phyloP scores from a whole-genome alignment of 495 filamentous ascomycete species.

The Lindgomyces ingoldianus region DNA sequence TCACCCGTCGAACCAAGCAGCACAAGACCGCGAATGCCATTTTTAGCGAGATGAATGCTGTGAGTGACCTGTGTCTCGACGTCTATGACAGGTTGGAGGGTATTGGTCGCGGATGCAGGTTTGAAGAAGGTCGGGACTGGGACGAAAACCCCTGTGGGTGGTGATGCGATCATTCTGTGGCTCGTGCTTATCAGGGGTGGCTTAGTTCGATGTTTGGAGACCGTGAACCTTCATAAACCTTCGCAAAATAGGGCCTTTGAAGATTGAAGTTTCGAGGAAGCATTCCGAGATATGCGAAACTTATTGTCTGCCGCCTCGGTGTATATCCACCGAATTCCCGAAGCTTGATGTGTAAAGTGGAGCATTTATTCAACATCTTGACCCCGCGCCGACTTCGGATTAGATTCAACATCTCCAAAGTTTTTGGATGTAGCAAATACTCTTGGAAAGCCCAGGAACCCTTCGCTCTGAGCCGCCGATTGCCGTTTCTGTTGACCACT shows the following conservation, averaged over 20 bases:
- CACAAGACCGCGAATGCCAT: constrained; percentile 65
- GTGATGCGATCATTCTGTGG: constrained; percentile 33
- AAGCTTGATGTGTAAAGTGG: constrained; percentile 10
- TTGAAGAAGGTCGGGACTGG: constrained; percentile 58
- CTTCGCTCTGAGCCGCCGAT: not conserved
- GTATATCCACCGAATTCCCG: constrained; percentile 13
- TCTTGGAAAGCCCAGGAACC: not conserved
- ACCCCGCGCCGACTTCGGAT: constrained; percentile 32
- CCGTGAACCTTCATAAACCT: not conserved
- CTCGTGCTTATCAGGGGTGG: constrained; percentile 17
- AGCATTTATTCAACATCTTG: not conserved
- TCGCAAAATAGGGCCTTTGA: not conserved
- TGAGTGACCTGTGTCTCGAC: constrained; percentile 58
- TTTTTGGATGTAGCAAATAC: too few species aligned
- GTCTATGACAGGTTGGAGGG: constrained; percentile 52
- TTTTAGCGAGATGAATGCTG: constrained; percentile 62
- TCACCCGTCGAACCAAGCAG: constrained; percentile 70
- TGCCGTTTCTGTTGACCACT: not conserved
- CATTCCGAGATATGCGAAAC: not conserved
- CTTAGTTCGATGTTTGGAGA: not conserved
- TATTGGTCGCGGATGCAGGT: constrained; percentile 41
- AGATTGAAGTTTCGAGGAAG: not conserved
- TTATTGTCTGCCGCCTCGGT: constrained; percentile 19
- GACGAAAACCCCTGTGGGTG: constrained; percentile 50
- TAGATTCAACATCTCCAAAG: not conserved